Conservation (phyloP, 768 basidiomycete genomes). For the Boletus rubroflammeus region DNA sequence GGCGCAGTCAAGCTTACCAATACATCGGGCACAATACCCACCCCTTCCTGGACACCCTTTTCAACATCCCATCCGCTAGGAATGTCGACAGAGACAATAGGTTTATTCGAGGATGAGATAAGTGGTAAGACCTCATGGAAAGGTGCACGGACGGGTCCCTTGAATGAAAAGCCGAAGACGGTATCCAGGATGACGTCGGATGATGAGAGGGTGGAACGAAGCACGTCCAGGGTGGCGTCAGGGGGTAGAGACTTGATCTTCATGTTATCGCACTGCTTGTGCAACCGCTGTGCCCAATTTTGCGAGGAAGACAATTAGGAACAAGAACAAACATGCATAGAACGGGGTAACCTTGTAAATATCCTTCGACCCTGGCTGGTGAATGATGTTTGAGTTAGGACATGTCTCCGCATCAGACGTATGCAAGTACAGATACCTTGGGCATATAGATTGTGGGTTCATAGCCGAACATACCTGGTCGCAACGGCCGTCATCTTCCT, state of each 20-base stretch:
- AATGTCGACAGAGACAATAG: conserved; percentile 93
- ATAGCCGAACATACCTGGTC: conserved; percentile 87
- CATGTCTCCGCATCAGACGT: neutral
- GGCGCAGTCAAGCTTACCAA: conserved; percentile 92
- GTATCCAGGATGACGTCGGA: conserved; percentile 90
- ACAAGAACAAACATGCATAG: neutral
- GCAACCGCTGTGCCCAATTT: conserved; percentile 53
- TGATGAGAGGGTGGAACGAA: conserved; percentile 48
- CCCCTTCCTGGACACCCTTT: conserved; percentile 52
- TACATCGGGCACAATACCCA: conserved; percentile 69
- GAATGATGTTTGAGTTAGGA: neutral
- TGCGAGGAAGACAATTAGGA: neutral
- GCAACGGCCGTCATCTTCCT: neutral
- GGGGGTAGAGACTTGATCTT: conserved; percentile 67
- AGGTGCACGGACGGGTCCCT: conserved; percentile 82
- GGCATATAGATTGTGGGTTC: conserved; percentile 88
- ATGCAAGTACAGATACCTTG: conserved; percentile 50
- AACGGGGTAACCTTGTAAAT: conserved; percentile 66
- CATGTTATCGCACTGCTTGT: conserved; percentile 87
- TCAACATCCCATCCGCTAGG: conserved; percentile 98
- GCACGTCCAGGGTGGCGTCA: conserved; percentile 41
- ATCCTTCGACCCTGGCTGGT: conserved; percentile 88
- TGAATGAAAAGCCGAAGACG: conserved; percentile 98
- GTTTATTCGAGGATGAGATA: conserved; percentile 58
- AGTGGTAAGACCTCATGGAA: conserved; percentile 76